phyloP scores from a whole-genome alignment of 768 basidiomycete species.

The Trichaptum fuscoviolaceum region DNA sequence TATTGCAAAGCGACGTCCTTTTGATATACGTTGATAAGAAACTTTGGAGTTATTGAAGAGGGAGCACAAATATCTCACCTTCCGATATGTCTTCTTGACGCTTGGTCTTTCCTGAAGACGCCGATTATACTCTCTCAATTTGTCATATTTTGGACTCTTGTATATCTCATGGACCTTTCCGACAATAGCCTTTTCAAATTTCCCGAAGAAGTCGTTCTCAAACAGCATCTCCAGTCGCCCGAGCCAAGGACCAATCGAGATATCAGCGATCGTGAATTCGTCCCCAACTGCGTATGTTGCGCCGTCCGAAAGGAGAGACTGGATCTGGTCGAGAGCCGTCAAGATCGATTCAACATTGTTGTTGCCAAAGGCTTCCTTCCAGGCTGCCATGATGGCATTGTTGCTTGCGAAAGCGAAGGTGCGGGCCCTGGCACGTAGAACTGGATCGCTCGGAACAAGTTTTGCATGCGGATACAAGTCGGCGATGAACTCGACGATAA shows the following conservation, averaged over 20 bases:
- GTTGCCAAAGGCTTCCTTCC: conserved; percentile 29
- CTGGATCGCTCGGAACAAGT: conserved; percentile 43
- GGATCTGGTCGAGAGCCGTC: conserved; percentile 40
- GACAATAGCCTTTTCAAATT: conserved; percentile 44
- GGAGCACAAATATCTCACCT: conserved; percentile 30
- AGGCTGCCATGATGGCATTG: conserved; percentile 37
- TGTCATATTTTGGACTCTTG: conserved; percentile 41
- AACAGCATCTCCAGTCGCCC: conserved; percentile 43
- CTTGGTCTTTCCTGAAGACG: conserved; percentile 48
- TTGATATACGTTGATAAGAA: no score
- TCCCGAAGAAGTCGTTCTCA: conserved; percentile 41
- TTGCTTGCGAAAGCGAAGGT: conserved; percentile 56
- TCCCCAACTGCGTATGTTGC: conserved; percentile 34
- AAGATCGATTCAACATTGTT: conserved; percentile 38
- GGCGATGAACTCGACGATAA: conserved; percentile 52
- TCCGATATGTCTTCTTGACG: conserved; percentile 48
- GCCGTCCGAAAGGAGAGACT: conserved; percentile 41
- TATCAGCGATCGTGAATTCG: conserved; percentile 57
- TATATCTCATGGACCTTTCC: conserved; percentile 37
- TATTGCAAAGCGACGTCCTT: no score
- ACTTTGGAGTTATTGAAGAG: neutral
- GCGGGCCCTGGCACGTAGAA: conserved; percentile 51
- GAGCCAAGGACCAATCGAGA: conserved; percentile 54
- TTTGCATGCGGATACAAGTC: conserved; percentile 27
- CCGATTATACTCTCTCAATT: conserved; percentile 42